These are phyloP conservation scores for Vitis cinerea DNA, from an alignment of 164 flowering plant genomes.

Conservation along the genomic window DNA sequence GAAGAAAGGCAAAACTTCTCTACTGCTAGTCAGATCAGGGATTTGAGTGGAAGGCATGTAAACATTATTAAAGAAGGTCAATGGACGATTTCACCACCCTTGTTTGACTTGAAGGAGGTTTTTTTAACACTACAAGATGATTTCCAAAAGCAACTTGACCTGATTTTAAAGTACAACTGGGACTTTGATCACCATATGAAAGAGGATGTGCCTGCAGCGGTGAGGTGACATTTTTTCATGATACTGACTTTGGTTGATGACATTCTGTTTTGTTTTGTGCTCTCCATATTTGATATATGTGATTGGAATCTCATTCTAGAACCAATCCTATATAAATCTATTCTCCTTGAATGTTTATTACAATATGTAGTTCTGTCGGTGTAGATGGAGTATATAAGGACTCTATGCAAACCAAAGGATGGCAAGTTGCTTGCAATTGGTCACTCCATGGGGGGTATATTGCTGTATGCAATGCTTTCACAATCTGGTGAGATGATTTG, in stretches of 20 bases:
- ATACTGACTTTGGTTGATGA: neutral
- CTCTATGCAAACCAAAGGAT: slow-evolving; percentile 63
- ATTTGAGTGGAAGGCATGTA: slow-evolving; percentile 53
- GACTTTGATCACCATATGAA: slow-evolving; percentile 83
- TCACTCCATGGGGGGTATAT: slow-evolving; percentile 96
- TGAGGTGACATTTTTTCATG: slow-evolving; percentile 64
- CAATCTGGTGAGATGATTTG: slow-evolving; percentile 47
- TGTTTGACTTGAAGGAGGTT: slow-evolving; percentile 56
- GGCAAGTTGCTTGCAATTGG: slow-evolving; percentile 84
- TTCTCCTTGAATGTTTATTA: too few species aligned
- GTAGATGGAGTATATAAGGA: slow-evolving; percentile 78
- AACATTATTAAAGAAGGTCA: slow-evolving; percentile 58
- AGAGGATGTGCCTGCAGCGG: slow-evolving; percentile 91
- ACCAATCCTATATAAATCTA: too few species aligned
- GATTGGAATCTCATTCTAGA: too few species aligned
- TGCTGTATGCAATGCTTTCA: slow-evolving; percentile 81
- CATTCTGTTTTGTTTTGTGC: neutral
- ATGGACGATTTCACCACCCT: slow-evolving; percentile 50
- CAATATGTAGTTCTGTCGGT: neutral
- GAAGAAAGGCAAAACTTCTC: slow-evolving; percentile 50
- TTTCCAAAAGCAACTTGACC: slow-evolving; percentile 70
- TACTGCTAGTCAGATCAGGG: slow-evolving; percentile 46
- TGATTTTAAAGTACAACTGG: slow-evolving; percentile 75
- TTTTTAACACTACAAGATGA: slow-evolving; percentile 55
- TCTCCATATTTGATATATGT: too few species aligned